Conservation (phyloP, 495 filamentous ascomycete genomes). For the Neurospora sp. region DNA sequence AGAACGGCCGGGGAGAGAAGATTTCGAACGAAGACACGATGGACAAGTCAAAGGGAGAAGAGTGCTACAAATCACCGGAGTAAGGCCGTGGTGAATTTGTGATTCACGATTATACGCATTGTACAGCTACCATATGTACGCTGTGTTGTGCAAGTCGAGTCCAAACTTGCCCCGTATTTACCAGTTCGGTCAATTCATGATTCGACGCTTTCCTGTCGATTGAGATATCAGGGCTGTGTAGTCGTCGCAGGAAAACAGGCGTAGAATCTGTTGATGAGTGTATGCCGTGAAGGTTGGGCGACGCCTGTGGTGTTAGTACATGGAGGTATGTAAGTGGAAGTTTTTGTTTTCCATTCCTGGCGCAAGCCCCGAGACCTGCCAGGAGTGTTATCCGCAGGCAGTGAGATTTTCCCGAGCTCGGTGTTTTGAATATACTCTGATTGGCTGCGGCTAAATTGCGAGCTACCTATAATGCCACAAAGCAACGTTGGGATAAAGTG, state of each 20-base stretch:
- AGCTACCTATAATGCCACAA: slow-evolving; percentile 14
- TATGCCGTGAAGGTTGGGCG: neutral
- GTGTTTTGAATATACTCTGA: slow-evolving; percentile 17
- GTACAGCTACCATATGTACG: neutral
- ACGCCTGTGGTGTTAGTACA: neutral
- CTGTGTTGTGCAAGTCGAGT: neutral
- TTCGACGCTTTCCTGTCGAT: neutral
- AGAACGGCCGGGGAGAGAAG: neutral
- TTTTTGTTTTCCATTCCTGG: neutral
- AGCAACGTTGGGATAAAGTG: slow-evolving; percentile 9
- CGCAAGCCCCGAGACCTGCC: neutral
- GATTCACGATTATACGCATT: neutral
- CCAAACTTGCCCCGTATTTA: neutral
- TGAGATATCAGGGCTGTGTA: neutral
- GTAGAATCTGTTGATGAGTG: neutral
- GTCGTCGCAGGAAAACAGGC: neutral
- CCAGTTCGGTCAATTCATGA: neutral
- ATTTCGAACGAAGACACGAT: slow-evolving; percentile 1
- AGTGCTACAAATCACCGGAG: slow-evolving; percentile 22
- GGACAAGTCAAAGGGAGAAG: slow-evolving; percentile 1
- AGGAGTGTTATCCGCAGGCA: neutral
- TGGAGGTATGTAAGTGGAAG: neutral
- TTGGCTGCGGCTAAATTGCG: slow-evolving; percentile 33
- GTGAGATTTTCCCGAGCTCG: slow-evolving; percentile 13
- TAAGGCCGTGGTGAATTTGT: slow-evolving; percentile 16